Percentiles rank a stretch among this genome's conserved stretches.
Conservation (phyloP, 768 basidiomycete genomes). For the Suillus weaverae region DNA sequence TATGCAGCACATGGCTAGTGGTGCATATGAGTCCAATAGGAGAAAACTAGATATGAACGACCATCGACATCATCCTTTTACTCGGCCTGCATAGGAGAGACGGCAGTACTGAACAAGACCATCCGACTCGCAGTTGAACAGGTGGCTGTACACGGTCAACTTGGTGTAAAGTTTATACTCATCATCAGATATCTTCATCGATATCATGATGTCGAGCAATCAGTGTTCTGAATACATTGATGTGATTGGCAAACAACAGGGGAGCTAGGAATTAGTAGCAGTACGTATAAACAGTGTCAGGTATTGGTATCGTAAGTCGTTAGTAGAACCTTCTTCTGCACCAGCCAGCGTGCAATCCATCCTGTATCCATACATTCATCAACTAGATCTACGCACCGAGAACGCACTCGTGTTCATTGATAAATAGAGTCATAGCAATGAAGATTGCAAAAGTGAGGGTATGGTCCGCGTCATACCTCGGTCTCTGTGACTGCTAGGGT, state of each 20-base stretch:
- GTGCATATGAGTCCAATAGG: neutral
- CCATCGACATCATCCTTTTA: neutral
- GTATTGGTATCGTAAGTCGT: slow-evolving; percentile 16
- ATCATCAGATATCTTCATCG: neutral
- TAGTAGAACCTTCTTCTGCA: slow-evolving; percentile 5
- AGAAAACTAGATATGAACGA: neutral
- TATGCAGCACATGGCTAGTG: neutral
- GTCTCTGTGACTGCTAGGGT: slow-evolving; percentile 10
- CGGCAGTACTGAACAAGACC: neutral
- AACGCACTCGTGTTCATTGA: neutral
- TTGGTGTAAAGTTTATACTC: too few relatives aligned
- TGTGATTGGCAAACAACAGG: neutral
- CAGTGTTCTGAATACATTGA: slow-evolving; percentile 1
- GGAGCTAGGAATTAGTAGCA: slow-evolving; percentile 12
- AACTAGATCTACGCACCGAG: slow-evolving; percentile 6
- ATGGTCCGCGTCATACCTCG: neutral
- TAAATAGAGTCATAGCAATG: slow-evolving; percentile 1
- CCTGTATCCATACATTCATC: slow-evolving; percentile 1
- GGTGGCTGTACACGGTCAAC: neutral
- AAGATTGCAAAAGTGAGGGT: neutral
- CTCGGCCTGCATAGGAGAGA: neutral
- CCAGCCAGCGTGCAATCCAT: slow-evolving; percentile 10
- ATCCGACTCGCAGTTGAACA: neutral
- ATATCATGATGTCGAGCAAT: neutral
- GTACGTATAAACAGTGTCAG: slow-evolving; percentile 21